phyloP scores from a whole-genome alignment of 768 basidiomycete genomes.

The Dendrothele bispora region DNA sequence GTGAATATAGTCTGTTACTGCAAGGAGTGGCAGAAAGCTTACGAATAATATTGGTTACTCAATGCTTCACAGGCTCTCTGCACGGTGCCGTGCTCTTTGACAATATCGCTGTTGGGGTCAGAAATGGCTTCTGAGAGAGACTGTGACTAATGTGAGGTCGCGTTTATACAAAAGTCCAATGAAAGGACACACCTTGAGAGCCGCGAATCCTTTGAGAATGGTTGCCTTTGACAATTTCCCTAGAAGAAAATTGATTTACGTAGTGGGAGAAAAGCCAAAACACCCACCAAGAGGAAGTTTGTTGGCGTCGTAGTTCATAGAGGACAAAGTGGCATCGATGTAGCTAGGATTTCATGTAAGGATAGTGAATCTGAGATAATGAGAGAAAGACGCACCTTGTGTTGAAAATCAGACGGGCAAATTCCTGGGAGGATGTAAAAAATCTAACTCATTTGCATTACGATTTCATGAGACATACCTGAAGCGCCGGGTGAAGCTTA shows the following conservation, averaged over 20 bases:
- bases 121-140: constrained; percentile 53
- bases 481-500: constrained; percentile 41
- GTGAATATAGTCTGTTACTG: not conserved
- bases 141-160: constrained; percentile 21
- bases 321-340: constrained; percentile 53
- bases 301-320: constrained; percentile 67
- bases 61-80: constrained; percentile 43
- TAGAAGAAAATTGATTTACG: constrained; percentile 18
- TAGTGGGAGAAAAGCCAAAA: too few species aligned
- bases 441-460: not conserved
- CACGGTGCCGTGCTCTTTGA: constrained; percentile 36
- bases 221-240: constrained; percentile 63
- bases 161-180: not conserved
- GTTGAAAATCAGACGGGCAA: constrained; percentile 55
- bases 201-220: constrained; percentile 57
- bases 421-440: constrained; percentile 24
- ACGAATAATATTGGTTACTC: constrained; percentile 59
- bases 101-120: constrained; percentile 39
- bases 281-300: constrained; percentile 56
- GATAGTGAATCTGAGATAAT: not conserved
- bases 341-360: constrained; percentile 30
- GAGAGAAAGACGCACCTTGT: constrained; percentile 25
- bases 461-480: constrained; percentile 28
- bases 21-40: constrained; percentile 14
- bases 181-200: constrained; percentile 49